These are phyloP conservation scores for Chaetomium strumarium DNA, from an alignment of 2,329 filamentous ascomycete species.

Conservation along the genomic window DNA sequence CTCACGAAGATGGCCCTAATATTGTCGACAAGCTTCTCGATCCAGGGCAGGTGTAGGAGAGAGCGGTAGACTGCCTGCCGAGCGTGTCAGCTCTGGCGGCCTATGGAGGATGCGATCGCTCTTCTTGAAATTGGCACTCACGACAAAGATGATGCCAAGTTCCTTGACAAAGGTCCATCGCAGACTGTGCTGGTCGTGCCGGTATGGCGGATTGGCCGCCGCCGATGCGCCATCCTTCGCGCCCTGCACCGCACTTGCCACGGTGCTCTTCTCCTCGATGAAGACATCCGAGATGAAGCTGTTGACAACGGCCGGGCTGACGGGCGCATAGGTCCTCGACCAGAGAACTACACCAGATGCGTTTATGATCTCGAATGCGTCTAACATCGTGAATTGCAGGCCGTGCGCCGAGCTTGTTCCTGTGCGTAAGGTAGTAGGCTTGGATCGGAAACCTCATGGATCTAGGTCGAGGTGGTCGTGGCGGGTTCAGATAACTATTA, in stretches of 20 bases:
- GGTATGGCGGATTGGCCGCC: slow-evolving; percentile 67
- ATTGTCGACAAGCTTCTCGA: slow-evolving; percentile 93
- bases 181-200: slow-evolving; percentile 86
- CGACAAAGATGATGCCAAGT: slow-evolving; percentile 90
- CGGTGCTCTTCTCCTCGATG: slow-evolving; percentile 81
- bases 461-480: too few relatives aligned
- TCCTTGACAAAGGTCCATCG: slow-evolving; percentile 94
- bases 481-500: neutral
- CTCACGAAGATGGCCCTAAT: slow-evolving; percentile 88
- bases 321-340: slow-evolving; percentile 78
- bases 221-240: slow-evolving; percentile 55
- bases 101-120: neutral
- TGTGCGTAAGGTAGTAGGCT: neutral
- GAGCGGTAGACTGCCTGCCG: slow-evolving; percentile 89
- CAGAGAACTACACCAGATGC: slow-evolving; percentile 95
- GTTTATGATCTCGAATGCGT: slow-evolving; percentile 93
- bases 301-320: slow-evolving; percentile 82
- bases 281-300: slow-evolving; percentile 94
- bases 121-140: slow-evolving; percentile 38
- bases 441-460: too few relatives aligned
- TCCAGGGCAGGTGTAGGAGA: slow-evolving; percentile 90
- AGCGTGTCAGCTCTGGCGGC: neutral
- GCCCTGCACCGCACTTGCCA: slow-evolving; percentile 52
- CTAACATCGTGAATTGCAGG: slow-evolving; percentile 60
- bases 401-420: neutral